Percentiles rank a stretch among this genome's conserved stretches.
Evolutionary conservation across 164 flowering plant genomes (phyloP).

Genomic region (Umbellularia californica): DNA sequence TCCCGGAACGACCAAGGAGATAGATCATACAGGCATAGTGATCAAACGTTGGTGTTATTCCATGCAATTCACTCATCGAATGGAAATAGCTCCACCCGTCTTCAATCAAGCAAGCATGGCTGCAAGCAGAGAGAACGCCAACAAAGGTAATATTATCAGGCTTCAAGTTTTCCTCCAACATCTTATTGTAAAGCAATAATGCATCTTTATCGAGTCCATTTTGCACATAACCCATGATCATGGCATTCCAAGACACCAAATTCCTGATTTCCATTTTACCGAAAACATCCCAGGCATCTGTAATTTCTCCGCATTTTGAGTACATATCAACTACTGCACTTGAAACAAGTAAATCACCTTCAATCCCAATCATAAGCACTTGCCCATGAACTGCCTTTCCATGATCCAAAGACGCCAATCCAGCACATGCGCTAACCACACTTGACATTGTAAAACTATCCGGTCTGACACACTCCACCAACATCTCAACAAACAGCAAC

Average conservation of each 20-base stretch:
- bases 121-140: slow-evolving; percentile 43
- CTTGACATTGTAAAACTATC: slow-evolving; percentile 40
- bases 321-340: slow-evolving; percentile 64
- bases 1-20: slow-evolving; percentile 49
- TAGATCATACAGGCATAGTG: slow-evolving; percentile 59
- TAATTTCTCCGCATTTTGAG: slow-evolving; percentile 50
- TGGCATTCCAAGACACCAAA: slow-evolving; percentile 39
- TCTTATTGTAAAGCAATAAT: slow-evolving; percentile 39
- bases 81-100: slow-evolving; percentile 37
- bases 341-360: slow-evolving; percentile 36
- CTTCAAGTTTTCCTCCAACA: slow-evolving; percentile 36
- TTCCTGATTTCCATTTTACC: slow-evolving; percentile 24
- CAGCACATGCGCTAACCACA: slow-evolving; percentile 46
- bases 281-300: slow-evolving; percentile 39
- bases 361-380: slow-evolving; percentile 32
- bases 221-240: slow-evolving; percentile 35
- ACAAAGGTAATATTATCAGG: slow-evolving; percentile 58
- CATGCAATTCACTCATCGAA: slow-evolving; percentile 38
- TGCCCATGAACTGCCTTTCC: slow-evolving; percentile 48
- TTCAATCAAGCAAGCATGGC: slow-evolving; percentile 38
- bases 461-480: slow-evolving; percentile 30
- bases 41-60: slow-evolving; percentile 40
- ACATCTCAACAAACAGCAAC: slow-evolving; percentile 35
- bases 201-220: slow-evolving; percentile 52
- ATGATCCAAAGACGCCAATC: slow-evolving; percentile 33